Percentiles rank a stretch among this genome's conserved stretches.
These are phyloP conservation scores for Saccharomycopsis hybrid DNA, from an alignment of 1,139 yeast genomes.

Conservation along the genomic window DNA sequence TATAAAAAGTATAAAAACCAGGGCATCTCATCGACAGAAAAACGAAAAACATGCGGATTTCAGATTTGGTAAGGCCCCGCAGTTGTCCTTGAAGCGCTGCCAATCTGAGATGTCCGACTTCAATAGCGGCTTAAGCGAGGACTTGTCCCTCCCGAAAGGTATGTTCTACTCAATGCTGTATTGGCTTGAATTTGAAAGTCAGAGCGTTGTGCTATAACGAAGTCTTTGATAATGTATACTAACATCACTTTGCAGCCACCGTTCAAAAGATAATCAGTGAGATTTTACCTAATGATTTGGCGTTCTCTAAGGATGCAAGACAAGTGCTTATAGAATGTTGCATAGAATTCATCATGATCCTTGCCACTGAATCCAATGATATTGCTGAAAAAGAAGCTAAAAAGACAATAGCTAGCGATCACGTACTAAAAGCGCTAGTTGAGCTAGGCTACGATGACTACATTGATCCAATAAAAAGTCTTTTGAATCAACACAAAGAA, in stretches of 20 bases:
- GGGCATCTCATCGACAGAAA: conserved; percentile 6
- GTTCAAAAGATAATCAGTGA: conserved; percentile 93
- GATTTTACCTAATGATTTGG: conserved; percentile 76
- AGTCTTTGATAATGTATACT: no score
- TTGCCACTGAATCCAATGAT: conserved; percentile 90
- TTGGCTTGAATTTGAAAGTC: no score
- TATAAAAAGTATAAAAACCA: not conserved
- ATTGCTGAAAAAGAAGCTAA: conserved; percentile 95
- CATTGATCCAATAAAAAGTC: conserved; percentile 74
- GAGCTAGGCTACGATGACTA: conserved; percentile 86
- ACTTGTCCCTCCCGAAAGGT: conserved; percentile 31
- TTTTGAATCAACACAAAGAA: conserved; percentile 82
- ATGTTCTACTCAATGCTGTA: no score
- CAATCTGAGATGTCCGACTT: conserved; percentile 17
- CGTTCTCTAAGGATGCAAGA: conserved; percentile 88
- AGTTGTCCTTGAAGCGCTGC: no score
- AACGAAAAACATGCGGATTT: not conserved
- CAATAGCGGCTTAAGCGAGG: conserved; percentile 24
- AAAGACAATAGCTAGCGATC: conserved; percentile 95
- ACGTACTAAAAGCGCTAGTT: conserved; percentile 82
- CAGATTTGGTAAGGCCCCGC: no score
- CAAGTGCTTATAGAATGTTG: conserved; percentile 96
- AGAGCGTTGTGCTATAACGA: no score
- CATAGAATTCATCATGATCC: conserved; percentile 90
- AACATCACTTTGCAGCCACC: conserved; percentile 54